Base-by-base conservation (phyloP, 345 rosid genomes). In the Nasturtium officinale region DNA sequence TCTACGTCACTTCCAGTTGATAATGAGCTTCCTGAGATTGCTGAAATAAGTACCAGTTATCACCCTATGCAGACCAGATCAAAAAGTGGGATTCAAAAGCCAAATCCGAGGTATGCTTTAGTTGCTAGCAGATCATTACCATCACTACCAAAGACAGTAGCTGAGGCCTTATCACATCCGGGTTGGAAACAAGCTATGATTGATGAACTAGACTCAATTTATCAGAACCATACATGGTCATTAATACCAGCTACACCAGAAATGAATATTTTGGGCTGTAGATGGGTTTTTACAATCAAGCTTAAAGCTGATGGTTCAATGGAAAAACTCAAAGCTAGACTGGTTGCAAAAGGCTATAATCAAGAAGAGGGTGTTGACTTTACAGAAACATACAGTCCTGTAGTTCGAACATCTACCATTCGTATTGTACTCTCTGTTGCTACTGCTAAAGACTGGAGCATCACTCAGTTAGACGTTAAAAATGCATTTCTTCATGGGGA, bases 181-280 rank as follows among this genome's bases (percentile, higher is more conserved):
- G 29, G 55, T 0, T 59, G 64, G 64, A 0, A 6, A 0, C 30
- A 37, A 3, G 64, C 46, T 2, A 59, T 59, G 46, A 0, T 11
- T 0, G 64, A 37, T 0, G 64, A 59, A 3, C 0, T 35, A 0
- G 65, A 59, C 0, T 37, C 30, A 0, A 20, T 37, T 0, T 12
- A 59, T 37, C 5, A 37, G 0, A 35, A 12, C 0, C 10, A 35
- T 1, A 59, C 46, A 1, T 58, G 43, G 63, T 0, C 9, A 0
- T 5, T 58, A 0, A 6, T 20, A 2, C 28, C 28, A 0, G 2
- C 6, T 1, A 20, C 29, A 0, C 5, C 3, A 0, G 0, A 1
- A 0, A 59, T 59, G 64, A 20, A 59, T 3, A 2, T 59, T 0
- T 1, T 59, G 0, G 64, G 64, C 0, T 32, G 28, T 10, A 8